Evolutionary conservation across 306 rosid genomes (phyloP).

Genomic region (Neltuma alba): DNA sequence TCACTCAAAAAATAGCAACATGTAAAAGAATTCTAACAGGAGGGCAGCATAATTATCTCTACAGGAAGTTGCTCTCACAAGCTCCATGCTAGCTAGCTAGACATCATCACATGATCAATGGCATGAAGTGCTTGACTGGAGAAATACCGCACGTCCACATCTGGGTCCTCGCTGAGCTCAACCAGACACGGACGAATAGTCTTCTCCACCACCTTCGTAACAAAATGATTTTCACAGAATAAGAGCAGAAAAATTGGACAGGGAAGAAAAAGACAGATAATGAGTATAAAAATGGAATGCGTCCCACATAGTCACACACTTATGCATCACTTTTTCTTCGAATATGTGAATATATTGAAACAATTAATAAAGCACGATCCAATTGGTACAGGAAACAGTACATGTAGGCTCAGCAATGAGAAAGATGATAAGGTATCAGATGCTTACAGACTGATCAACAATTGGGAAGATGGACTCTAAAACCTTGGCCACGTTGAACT

Average conservation of each 20-base stretch:
- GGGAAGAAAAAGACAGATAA: neutral
- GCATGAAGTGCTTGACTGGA: conserved; percentile 77
- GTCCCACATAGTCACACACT: neutral
- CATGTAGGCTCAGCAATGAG: neutral
- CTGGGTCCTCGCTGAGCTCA: conserved; percentile 83
- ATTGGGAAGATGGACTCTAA: conserved; percentile 73
- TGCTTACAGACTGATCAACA: conserved; percentile 77
- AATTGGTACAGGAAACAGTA: neutral
- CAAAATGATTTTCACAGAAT: conserved; percentile 9
- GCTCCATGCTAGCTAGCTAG: conserved; percentile 64
- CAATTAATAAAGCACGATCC: neutral
- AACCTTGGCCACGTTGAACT: conserved; percentile 85
- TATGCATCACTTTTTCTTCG: neutral
- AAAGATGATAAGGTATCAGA: neutral
- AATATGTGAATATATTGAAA: neutral
- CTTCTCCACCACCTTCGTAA: conserved; percentile 68
- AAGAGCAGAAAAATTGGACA: neutral
- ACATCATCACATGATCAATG: conserved; percentile 73
- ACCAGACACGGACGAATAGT: conserved; percentile 72
- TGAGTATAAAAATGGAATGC: neutral
- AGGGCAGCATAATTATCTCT: conserved; percentile 22
- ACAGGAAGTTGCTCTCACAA: neutral
- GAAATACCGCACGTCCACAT: conserved; percentile 77
- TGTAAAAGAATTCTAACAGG: conserved; percentile 12
- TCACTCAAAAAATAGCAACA: conserved; percentile 9